Percentiles rank a stretch among this genome's conserved stretches.
These are phyloP conservation scores for Puccinia triticina DNA, from an alignment of 1,284 basidiomycete genomes.

Conservation along the genomic window DNA sequence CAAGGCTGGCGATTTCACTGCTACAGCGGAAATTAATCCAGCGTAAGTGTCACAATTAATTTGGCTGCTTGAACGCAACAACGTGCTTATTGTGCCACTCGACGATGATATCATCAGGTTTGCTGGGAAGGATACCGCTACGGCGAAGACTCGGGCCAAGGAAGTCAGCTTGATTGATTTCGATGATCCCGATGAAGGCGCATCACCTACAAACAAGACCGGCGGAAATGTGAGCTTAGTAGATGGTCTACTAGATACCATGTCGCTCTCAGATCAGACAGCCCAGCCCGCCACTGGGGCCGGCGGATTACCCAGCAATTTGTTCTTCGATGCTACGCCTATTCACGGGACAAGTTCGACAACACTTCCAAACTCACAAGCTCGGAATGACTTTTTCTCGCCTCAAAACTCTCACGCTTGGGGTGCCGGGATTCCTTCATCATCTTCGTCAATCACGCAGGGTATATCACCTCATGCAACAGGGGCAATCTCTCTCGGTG, in stretches of 20 bases:
- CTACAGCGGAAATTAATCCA: conserved; percentile 67
- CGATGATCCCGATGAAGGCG: conserved; percentile 36
- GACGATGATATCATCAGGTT: neutral
- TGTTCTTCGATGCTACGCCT: conserved; percentile 35
- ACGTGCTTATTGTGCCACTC: neutral
- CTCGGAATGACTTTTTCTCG: conserved; percentile 27
- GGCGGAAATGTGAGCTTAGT: conserved; percentile 7
- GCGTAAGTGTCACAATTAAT: conserved; percentile 54
- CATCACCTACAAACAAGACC: neutral
- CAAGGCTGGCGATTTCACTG: conserved; percentile 79
- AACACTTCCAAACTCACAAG: neutral
- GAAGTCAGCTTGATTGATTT: conserved; percentile 51
- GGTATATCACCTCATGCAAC: conserved; percentile 15
- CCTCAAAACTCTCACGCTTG: conserved; percentile 5
- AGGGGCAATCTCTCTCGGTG: conserved; percentile 31
- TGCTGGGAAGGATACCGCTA: conserved; percentile 48
- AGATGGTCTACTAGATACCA: conserved; percentile 34
- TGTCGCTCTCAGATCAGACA: conserved; percentile 6
- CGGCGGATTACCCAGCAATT: conserved; percentile 9
- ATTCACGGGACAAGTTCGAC: conserved; percentile 5
- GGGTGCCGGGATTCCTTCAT: neutral
- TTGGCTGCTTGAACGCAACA: neutral
- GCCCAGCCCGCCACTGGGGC: neutral
- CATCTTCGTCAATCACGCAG: neutral
- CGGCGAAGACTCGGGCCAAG: conserved; percentile 43